These are phyloP conservation scores for Sporothrix mexicana DNA, from an alignment of 2,329 filamentous ascomycete species.

Conservation along the genomic window DNA sequence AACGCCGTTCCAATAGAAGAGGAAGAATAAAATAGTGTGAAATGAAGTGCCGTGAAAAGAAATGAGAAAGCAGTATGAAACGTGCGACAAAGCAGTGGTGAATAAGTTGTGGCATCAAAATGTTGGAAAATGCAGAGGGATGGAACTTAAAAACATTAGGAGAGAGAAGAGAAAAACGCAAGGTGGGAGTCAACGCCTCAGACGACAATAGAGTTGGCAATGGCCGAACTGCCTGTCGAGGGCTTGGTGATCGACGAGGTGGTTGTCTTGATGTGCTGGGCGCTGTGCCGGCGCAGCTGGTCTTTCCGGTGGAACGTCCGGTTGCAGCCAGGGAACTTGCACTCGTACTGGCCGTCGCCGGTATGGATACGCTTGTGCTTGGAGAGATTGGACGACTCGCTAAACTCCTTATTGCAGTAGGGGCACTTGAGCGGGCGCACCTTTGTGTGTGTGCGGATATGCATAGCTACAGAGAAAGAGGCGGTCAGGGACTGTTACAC, in stretches of 20 bases:
- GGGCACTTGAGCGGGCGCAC: slow-evolving; percentile 66
- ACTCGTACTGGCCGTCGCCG: slow-evolving; percentile 57
- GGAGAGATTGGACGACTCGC: slow-evolving; percentile 69
- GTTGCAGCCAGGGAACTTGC: slow-evolving; percentile 55
- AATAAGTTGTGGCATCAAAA: background rate
- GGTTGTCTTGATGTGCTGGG: slow-evolving; percentile 43
- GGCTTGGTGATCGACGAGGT: slow-evolving; percentile 20
- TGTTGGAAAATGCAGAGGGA: too few species aligned
- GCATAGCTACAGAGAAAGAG: slow-evolving; percentile 59
- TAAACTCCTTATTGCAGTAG: slow-evolving; percentile 64
- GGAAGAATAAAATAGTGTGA: background rate
- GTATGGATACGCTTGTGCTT: slow-evolving; percentile 69
- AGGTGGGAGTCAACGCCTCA: background rate
- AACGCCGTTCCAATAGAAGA: slow-evolving; percentile 5
- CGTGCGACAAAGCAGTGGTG: background rate
- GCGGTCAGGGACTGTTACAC: slow-evolving; percentile 2
- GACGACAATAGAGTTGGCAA: background rate
- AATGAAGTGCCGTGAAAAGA: background rate
- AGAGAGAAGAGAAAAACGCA: background rate
- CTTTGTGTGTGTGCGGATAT: slow-evolving; percentile 69
- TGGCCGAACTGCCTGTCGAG: background rate
- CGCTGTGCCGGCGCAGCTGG: slow-evolving; percentile 63
- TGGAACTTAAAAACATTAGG: background rate
- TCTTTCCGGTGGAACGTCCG: slow-evolving; percentile 66
- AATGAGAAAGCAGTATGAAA: background rate